Conservation (phyloP, 345 rosid genomes). For the Hibiscus syriacus region DNA sequence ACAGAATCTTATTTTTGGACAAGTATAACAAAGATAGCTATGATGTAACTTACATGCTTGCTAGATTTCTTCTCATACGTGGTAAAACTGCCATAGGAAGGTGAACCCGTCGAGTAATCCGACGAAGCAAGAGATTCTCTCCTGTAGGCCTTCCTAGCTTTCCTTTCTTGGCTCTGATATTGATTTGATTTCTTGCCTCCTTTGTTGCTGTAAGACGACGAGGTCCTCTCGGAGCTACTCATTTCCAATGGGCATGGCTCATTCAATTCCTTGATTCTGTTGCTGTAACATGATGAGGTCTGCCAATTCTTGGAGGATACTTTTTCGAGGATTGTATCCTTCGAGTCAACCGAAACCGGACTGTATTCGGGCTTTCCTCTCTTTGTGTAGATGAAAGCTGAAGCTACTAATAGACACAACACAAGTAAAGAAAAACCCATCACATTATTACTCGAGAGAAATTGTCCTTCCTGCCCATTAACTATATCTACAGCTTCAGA, state of each 20-base stretch:
- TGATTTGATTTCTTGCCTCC: conserved; percentile 21
- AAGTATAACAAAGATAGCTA: not conserved
- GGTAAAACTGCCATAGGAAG: conserved; percentile 80
- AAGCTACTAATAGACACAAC: conserved; percentile 31
- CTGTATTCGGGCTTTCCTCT: conserved; percentile 19
- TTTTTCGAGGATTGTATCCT: conserved; percentile 16
- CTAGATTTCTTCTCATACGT: conserved; percentile 53
- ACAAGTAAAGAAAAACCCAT: conserved; percentile 23
- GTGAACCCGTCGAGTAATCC: conserved; percentile 47
- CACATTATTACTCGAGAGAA: conserved; percentile 5
- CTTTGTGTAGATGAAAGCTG: conserved; percentile 24
- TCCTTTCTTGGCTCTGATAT: conserved; percentile 42
- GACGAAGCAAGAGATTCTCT: conserved; percentile 68
- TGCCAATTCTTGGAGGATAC: conserved; percentile 24
- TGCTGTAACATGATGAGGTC: conserved; percentile 19
- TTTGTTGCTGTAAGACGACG: conserved; percentile 16
- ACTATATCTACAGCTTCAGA: conserved; percentile 11
- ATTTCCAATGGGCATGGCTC: conserved; percentile 27
- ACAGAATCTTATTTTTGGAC: not conserved
- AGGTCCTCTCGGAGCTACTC: conserved; percentile 42
- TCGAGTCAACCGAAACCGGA: conserved; percentile 18
- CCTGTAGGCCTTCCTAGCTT: conserved; percentile 26
- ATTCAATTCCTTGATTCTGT: conserved; percentile 14
- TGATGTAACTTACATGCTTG: conserved; percentile 48
- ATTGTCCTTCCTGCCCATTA: conserved; percentile 6